phyloP scores from a whole-genome alignment of 179 eudicot genomes.

The Vitellaria paradoxa region DNA sequence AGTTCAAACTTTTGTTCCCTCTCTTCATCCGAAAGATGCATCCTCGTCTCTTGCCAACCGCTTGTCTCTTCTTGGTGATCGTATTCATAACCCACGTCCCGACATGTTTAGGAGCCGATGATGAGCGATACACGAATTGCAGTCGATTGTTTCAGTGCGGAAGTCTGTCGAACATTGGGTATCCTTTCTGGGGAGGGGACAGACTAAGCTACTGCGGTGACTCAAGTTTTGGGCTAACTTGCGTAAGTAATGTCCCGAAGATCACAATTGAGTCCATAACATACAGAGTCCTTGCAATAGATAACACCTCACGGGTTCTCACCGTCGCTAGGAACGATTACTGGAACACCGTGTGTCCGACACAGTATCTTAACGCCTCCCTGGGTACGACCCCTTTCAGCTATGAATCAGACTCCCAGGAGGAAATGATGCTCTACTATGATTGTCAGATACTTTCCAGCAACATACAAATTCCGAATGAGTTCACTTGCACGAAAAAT shows the following conservation, averaged over 20 bases:
- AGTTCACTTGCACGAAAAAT: conserved; percentile 13
- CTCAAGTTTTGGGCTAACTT: conserved; percentile 33
- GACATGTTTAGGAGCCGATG: conserved; percentile 9
- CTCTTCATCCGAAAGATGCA: conserved; percentile 10
- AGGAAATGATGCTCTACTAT: not conserved
- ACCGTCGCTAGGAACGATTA: not conserved
- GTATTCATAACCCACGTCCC: not conserved
- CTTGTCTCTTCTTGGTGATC: not conserved
- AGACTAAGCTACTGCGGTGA: conserved; percentile 44
- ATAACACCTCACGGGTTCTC: not conserved
- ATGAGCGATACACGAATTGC: conserved; percentile 24
- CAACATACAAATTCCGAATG: no score
- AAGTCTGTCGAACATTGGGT: conserved; percentile 15
- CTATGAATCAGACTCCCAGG: not conserved
- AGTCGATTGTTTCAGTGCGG: conserved; percentile 26
- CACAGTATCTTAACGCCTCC: not conserved
- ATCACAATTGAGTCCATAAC: not conserved
- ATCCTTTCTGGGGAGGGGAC: conserved; percentile 46
- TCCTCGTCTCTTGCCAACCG: conserved; percentile 10
- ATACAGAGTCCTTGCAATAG: conserved; percentile 12
- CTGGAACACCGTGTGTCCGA: not conserved
- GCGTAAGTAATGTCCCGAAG: not conserved
- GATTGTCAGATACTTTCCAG: not conserved
- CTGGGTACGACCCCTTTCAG: not conserved
- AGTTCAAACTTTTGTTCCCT: not conserved